Base-by-base conservation (phyloP, 371 early-diverging fungal genomes). In the Funneliformis caledonium region DNA sequence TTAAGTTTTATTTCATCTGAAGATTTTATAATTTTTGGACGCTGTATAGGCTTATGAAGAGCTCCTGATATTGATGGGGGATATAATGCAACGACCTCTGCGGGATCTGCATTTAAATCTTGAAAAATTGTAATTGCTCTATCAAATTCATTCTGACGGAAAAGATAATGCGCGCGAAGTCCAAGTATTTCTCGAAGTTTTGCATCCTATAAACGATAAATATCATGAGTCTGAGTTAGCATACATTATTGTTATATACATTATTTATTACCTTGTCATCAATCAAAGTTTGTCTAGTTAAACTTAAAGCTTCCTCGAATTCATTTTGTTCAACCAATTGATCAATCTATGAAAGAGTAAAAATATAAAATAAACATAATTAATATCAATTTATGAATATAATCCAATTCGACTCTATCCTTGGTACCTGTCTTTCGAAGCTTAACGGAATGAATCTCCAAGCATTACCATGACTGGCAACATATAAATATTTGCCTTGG, bases 391-490 rank as follows among this genome's bases (percentile, higher is more conserved):
- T 56, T 56, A 16, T 37, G 3, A 56, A 56, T 56, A 2, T 56
- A 56, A 72, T 64, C 5, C 19, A 56, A 56, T 14, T 16, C 14
- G 16, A 4, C 16, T 56, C 37, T 7, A 56, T 56, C 16, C 5
- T 11, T 56, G 16, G 78, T 82, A 94, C 96, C 88, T 97, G 98
- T 47, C 94, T 93, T 19, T 95, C 93, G 76, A 97, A 96, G 80
- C 95, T 96, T 65, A 90, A 87, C 0, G 96, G 96, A 12, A 96
- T 89, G 9, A 97, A 88, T 37, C 97, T 91, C 94, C 96, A 97
- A 4, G 97, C 91, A 50, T 93, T 93, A 26, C 88, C 89, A 9
- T 83, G 78, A 70, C 94, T 96, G 6, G 96, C 91, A 26, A 96
- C 92, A 83, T 94, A 94, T 33, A 96, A 90, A 10, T 93, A 88